A percentile compares a stretch with the other conserved stretches of the same genome.
Conservation (phyloP, 2,329 filamentous ascomycete genomes). For the Incumbomyces lentus region DNA sequence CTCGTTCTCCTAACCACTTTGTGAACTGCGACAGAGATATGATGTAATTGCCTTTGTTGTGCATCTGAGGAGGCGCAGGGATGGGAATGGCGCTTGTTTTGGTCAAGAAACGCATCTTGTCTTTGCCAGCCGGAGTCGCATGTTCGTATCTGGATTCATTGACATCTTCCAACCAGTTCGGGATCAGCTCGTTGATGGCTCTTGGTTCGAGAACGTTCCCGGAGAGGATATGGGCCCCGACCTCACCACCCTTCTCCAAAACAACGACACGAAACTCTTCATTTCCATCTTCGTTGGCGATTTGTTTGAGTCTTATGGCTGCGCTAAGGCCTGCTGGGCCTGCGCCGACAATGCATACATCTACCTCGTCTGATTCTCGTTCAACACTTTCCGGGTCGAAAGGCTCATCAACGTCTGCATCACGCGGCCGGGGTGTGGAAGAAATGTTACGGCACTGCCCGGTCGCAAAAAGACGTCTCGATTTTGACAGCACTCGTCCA, state of each 20-base stretch:
- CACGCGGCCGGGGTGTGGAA: constrained; percentile 29
- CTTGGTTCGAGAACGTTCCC: constrained; percentile 89
- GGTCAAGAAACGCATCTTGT: constrained; percentile 91
- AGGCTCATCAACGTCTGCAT: constrained; percentile 36
- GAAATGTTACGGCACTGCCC: constrained; percentile 36
- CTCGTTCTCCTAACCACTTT: constrained; percentile 90
- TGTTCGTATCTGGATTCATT: constrained; percentile 82
- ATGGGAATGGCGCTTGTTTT: constrained; percentile 67
- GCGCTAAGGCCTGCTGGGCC: constrained; percentile 87
- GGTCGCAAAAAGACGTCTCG: constrained; percentile 25
- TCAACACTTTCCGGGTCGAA: constrained; percentile 63
- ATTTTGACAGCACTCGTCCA: constrained; percentile 23
- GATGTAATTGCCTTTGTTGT: constrained; percentile 97
- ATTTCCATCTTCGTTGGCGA: constrained; percentile 88
- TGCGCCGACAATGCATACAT: constrained; percentile 90
- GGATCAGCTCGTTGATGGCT: constrained; percentile 79
- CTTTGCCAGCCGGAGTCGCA: constrained; percentile 70
- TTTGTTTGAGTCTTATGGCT: constrained; percentile 88
- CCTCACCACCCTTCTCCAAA: constrained; percentile 87
- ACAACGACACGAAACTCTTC: constrained; percentile 90
- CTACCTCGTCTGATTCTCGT: constrained; percentile 83
- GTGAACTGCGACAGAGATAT: constrained; percentile 89
- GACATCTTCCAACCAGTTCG: constrained; percentile 82
- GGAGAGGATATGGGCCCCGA: constrained; percentile 90
- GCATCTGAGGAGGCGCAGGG: constrained; percentile 90